Base-by-base conservation (phyloP, 176 grass and related monocot genomes). In the Eleusine coracana region DNA sequence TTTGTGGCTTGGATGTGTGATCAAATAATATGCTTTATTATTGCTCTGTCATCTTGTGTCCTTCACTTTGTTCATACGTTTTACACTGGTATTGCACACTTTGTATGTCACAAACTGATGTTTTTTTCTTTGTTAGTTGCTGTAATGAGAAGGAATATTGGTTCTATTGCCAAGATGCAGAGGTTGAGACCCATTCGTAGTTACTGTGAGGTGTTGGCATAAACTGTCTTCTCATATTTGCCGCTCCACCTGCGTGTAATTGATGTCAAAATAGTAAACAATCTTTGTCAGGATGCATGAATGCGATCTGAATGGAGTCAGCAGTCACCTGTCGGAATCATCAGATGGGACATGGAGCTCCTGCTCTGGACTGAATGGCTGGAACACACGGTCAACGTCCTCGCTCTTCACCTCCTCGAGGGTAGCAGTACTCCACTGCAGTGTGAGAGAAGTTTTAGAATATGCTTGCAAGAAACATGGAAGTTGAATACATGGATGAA, bases 141-240 rank as follows among this genome's bases (percentile, higher is more conserved):
- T 25, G 7, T 42, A 27, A 4, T 48, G 39, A 21, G 13, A 8
- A 72, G 23, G 64, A 59, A 59, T 23, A 51, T 12, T 42, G 44
- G 2, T 62, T 10, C 9, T 41, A 29, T n/a, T 50, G 55, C 31
- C 40, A 23, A 83, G 27, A 66, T 36, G 12, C 41, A 60, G 17
- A 78, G 41, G 45, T 23, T 66, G 68, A 14, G 25, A 60, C 20
- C 34, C 31, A 27, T 55, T 7, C 44, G 0, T 0, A 27, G n/a
- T 69, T 58, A 86, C 41, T 86, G 23, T 52, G 85, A 68, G 62
- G 65, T 41, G 71, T 66, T 82, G 11, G 48, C 82, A 25, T 98
- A 95, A 41, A 85, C 76, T 13, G 92, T 89, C 20, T 88, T 75
- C 70, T 95, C 92, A 41, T 88, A 93, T 88, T 98, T 98, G 55